Conservation (phyloP, 75 land plant species). For the Chamaecyparis obtusa region DNA sequence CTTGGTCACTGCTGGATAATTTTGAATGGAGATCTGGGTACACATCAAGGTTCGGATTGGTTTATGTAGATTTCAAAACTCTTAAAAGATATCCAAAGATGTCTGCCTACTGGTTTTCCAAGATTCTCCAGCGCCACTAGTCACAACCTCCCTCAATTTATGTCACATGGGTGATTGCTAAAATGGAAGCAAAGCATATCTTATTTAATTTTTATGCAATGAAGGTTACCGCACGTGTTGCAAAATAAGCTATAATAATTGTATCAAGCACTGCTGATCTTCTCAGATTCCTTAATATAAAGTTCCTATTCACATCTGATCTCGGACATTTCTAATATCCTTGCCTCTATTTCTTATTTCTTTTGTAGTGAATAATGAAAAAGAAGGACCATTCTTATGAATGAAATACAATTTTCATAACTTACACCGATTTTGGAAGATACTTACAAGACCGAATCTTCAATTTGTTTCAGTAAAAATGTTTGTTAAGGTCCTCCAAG, state of each 20-base stretch:
- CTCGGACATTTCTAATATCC: no score
- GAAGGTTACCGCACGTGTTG: neutral
- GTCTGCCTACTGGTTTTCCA: constrained; percentile 56
- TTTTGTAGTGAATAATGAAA: no score
- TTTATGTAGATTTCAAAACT: constrained; percentile 43
- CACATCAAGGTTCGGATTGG: constrained; percentile 54
- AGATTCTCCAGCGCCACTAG: constrained; percentile 16
- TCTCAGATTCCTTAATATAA: no score
- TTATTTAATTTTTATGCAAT: neutral
- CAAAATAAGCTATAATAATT: neutral
- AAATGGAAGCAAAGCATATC: neutral
- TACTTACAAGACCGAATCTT: no score
- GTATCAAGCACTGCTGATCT: neutral
- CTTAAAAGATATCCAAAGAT: constrained; percentile 52
- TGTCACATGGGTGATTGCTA: neutral
- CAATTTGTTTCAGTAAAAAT: no score
- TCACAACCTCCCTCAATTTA: neutral
- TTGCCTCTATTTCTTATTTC: no score
- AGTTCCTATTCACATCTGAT: no score
- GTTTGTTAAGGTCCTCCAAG: no score
- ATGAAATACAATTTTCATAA: no score
- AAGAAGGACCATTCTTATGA: no score
- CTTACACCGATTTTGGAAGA: no score
- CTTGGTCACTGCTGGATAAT: constrained; percentile 67
- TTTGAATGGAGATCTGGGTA: constrained; percentile 59